phyloP scores from a whole-genome alignment of 192 early-diverging fungal species.

The Backusella tarrabulga region DNA sequence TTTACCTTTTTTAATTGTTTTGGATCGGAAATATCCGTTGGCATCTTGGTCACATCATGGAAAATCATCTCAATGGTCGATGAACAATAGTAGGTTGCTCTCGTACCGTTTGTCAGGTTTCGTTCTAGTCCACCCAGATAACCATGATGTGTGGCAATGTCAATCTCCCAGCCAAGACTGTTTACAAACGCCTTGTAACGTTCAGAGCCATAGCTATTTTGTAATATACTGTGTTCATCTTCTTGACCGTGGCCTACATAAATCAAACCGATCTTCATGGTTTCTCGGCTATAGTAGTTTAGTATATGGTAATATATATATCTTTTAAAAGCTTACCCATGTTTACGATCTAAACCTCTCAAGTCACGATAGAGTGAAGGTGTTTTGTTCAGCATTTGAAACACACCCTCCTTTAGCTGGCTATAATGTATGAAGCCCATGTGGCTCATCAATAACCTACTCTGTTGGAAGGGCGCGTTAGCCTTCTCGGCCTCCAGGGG shows the following conservation, averaged over 20 bases:
- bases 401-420: conserved; percentile 64
- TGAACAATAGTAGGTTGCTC: conserved; percentile 81
- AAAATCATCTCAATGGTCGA: conserved; percentile 88
- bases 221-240: conserved; percentile 82
- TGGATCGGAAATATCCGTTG: conserved; percentile 72
- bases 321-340: conserved; percentile 46
- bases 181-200: conserved; percentile 84
- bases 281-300: conserved; percentile 62
- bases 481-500: conserved; percentile 51
- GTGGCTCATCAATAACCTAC: conserved; percentile 74
- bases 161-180: conserved; percentile 92
- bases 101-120: conserved; percentile 72
- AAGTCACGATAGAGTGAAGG: conserved; percentile 68
- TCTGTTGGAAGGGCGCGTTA: conserved; percentile 55
- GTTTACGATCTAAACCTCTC: conserved; percentile 76
- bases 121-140: conserved; percentile 86
- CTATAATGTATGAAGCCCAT: conserved; percentile 75
- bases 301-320: not conserved
- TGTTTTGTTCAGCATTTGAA: conserved; percentile 67
- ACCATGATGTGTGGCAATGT: conserved; percentile 79
- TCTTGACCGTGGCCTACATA: conserved; percentile 94
- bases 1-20: conserved; percentile 92
- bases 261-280: conserved; percentile 85
- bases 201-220: conserved; percentile 68
- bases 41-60: conserved; percentile 90